phyloP scores from a whole-genome alignment of 371 early-diverging fungal genomes.

The Mucor mucedo region DNA sequence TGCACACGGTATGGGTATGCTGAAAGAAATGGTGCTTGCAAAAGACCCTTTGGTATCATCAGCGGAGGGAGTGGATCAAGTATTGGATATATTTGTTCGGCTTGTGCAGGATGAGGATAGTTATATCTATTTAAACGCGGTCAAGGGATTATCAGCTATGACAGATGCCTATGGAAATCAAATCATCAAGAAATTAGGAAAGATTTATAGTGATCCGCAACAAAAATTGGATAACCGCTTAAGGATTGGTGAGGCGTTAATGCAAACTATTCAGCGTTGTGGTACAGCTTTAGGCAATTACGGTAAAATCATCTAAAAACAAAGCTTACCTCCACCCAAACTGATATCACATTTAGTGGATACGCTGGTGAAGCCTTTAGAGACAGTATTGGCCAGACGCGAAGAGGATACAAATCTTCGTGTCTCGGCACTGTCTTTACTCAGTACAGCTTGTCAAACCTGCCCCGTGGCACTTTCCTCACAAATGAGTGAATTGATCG shows the following conservation, averaged over 20 bases:
- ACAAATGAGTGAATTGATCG: constrained; percentile 66
- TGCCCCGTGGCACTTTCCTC: constrained; percentile 72
- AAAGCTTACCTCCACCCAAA: too few relatives aligned
- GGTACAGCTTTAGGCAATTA: constrained; percentile 84
- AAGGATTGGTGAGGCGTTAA: constrained; percentile 87
- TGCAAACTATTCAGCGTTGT: constrained; percentile 82
- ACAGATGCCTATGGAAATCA: constrained; percentile 78
- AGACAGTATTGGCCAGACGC: constrained; percentile 62
- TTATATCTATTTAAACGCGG: constrained; percentile 88
- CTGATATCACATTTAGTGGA: constrained; percentile 40
- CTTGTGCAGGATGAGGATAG: constrained; percentile 80
- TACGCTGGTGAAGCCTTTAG: constrained; percentile 68
- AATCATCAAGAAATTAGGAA: constrained; percentile 69
- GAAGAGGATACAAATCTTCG: constrained; percentile 46
- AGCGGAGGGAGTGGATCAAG: constrained; percentile 61
- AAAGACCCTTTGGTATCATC: constrained; percentile 59
- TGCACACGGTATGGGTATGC: constrained; percentile 83
- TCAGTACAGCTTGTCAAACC: constrained; percentile 76
- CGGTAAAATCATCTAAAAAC: constrained; percentile 34
- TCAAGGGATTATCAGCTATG: constrained; percentile 81
- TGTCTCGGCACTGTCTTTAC: constrained; percentile 75
- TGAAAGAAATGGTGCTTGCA: constrained; percentile 78
- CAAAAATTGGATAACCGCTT: constrained; percentile 75
- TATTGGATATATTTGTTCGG: constrained; percentile 77
- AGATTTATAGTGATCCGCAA: constrained; percentile 63